Evolutionary conservation across 2,329 filamentous ascomycete genomes (phyloP), one percentile per base, ranked within the genome.

Genomic region (Fusarium mexicanum): DNA sequence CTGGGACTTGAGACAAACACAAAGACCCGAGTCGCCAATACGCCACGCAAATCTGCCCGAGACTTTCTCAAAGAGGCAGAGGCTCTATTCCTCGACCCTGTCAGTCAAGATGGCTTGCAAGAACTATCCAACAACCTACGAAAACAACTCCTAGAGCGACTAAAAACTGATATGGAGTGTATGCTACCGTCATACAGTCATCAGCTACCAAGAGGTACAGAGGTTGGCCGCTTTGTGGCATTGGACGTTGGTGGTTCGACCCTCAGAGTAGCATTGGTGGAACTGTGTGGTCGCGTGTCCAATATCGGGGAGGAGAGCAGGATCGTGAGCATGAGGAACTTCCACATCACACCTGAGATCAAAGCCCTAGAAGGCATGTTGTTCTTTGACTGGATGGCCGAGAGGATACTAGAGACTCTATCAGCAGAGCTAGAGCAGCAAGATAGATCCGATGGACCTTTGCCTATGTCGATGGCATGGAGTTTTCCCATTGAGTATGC

Each of bases 211-310:
- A 86, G 82, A n/a, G 91, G 91, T 59, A 79, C 84, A 53, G 91
- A 92, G 77, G 80, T 78, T 48, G 91, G 91, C 33, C 87, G 86
- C 60, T 92, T 87, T 78, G 83, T 93, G 61, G 89, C 90, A 29
- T 83, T 92, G 43, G 91, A 93, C 79, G 89, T 93, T n/a, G 91
- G 91, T 43, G 91, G 91, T 5, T 92, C 91, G 43, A 93, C 90
- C 17, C 83, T 93, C 69, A 86, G 91, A 60, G 89, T 93, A 37
- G 91, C 90, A 11, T 78, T 93, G 74, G 89, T 93, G 51, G 86
- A 91, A 72, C 84, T 93, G 64, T 83, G 83, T 59, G 89, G 89
- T 17, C 83, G 84, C 37, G 82, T 81, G 29, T 78, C 79, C 29
- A 72, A 72, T 11, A 79, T 78, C 13, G 83, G 81, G 26, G 80